These are phyloP conservation scores for Pelargonium fulgidum DNA, from an alignment of 441 rosid species.

Conservation along the genomic window DNA sequence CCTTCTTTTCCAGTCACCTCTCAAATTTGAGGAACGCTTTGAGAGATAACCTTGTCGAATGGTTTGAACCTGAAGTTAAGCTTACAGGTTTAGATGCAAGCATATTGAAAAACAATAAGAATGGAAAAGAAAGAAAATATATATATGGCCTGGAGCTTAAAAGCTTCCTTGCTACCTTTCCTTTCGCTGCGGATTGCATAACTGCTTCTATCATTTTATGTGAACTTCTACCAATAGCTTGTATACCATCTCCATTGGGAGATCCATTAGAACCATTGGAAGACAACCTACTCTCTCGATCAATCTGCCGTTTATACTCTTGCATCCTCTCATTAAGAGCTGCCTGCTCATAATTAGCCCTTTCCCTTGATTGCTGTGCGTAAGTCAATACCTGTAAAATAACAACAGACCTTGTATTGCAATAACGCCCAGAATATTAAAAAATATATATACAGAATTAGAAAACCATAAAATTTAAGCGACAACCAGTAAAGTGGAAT, in stretches of 20 bases:
- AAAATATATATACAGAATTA: neutral
- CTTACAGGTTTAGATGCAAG: slow-evolving; percentile 16
- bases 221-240: slow-evolving; percentile 97
- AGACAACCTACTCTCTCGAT: slow-evolving; percentile 82
- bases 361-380: slow-evolving; percentile 93
- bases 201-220: slow-evolving; percentile 99
- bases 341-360: slow-evolving; percentile 96
- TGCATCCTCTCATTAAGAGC: slow-evolving; percentile 95
- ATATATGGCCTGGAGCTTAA: slow-evolving; percentile 8
- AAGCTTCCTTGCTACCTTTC: slow-evolving; percentile 55
- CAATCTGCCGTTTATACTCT: slow-evolving; percentile 93
- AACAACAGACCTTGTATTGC: slow-evolving; percentile 14
- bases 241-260: slow-evolving; percentile 96
- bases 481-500: slow-evolving; percentile 1
- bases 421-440: slow-evolving; percentile 11
- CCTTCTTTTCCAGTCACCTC: slow-evolving; percentile 99
- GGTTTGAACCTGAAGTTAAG: slow-evolving; percentile 74
- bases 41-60: slow-evolving; percentile 97
- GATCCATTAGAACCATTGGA: slow-evolving; percentile 90
- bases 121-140: slow-evolving; percentile 3
- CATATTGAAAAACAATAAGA: slow-evolving; percentile 3
- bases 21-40: slow-evolving; percentile 85
- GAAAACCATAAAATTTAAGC: neutral
- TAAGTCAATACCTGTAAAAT: slow-evolving; percentile 77
- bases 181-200: slow-evolving; percentile 98